Evolutionary conservation across 2,329 filamentous ascomycete genomes (phyloP), one percentile per base, ranked within the genome.

Genomic region (Curvularia sp.): DNA sequence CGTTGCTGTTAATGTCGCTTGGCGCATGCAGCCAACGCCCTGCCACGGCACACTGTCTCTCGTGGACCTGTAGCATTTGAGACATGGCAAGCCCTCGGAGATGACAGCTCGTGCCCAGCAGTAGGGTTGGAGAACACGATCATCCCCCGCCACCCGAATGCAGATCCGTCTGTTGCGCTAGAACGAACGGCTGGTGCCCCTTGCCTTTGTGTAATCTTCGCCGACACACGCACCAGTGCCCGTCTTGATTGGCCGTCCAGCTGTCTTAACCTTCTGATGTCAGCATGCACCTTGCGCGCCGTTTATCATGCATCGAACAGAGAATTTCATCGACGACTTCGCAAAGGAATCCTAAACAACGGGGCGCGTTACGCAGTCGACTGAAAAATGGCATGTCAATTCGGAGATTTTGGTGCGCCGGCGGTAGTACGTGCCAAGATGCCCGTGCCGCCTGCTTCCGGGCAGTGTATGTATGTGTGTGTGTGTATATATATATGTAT

Each of bases 101-200:
- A 42, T 51, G 55, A 57, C 46, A 52, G 62, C 61, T 58, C 68
- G 53, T 61, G 56, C 53, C 32, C 18, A 45, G 45, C 36, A 48
- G 57, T 10, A 25, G 58, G 55, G 34, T 38, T 57, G 19, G 25
- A 18, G 47, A 49, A 39, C 21, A 27, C 13, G 32, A 39, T 49
- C 30, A 53, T 25, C 56, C 60, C 60, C 61, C 62, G 60, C 64
- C 61, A 65, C 49, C 62, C 55, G 59, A 54, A 53, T 46, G 68
- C 61, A 55, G 64, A 68, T 68, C 63, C 52, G 43, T 28, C 55
- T 52, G 48, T 8, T 25, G 55, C 65, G 66, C 71, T 70, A 74
- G 70, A 66, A 71, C 66, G 68, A 73, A 74, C 71, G 71, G 71
- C 68, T 74, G 72, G 69, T 67, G 72, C 69, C 15, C 60, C 66